Base-by-base conservation (phyloP, 2,329 filamentous ascomycete species). In the Alternaria ventricosa region DNA sequence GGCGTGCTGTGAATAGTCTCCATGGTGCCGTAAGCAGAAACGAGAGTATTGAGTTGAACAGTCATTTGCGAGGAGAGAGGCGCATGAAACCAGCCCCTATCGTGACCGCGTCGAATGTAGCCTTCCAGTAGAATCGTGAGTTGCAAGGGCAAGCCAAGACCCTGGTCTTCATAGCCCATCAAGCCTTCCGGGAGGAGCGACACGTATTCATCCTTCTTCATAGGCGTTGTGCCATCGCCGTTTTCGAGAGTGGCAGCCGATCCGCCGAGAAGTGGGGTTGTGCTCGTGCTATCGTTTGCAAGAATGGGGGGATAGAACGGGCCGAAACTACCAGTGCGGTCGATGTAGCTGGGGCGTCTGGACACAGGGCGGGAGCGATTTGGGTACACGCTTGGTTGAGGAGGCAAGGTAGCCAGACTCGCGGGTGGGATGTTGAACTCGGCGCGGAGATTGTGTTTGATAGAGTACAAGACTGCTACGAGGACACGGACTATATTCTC, bases 1-100 rank as follows among this genome's bases (percentile, higher is more conserved):
- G 88, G 87, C 0, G 88, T 90, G n/a, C 87, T 77, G 61, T 87
- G 84, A 45, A 90, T 90, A 0, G 88, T 89, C 77, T 90, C 88
- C 87, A 90, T 89, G 57, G 79, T 83, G 3, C 87, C 87, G 73
- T 88, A 90, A 0, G 87, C 86, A 63, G 87, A 84, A 15, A 86
- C 83, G 18, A 90, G 75, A 0, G 78, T 76, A 71, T 88, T 88
- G 23, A 90, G 73, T 67, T 89, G 86, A 2, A 83, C 83, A 12
- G 85, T 86, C 81, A 90, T 83, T 62, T 87, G 84, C 47, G 82
- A 84, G 0, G 87, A 86, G 22, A 87, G 84, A 1, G 88, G 88
- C 0, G 86, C 85, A 70, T 87, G 83, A 72, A 88, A 88, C 87
- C 87, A 89, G 10, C 83, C 84, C 27, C 86, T 78, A 54, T 86